phyloP scores from a whole-genome alignment of 345 rosid genomes.

The Toxicodendron radicans region DNA sequence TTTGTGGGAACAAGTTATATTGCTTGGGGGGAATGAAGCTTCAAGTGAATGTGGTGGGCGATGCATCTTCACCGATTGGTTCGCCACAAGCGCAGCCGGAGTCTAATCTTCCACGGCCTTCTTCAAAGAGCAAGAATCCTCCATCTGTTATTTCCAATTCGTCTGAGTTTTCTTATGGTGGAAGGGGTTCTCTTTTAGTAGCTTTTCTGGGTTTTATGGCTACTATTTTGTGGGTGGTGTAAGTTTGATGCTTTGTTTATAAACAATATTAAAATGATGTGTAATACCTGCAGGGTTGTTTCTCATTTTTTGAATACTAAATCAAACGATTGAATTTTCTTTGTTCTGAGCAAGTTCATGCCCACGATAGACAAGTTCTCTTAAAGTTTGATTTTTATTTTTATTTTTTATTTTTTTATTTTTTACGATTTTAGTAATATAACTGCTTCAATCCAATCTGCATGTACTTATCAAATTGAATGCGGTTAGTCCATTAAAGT shows the following conservation, averaged over 20 bases:
- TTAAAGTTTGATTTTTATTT: no score
- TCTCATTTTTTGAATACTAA: not conserved
- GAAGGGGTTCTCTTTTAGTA: conserved; percentile 25
- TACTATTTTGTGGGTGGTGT: not conserved
- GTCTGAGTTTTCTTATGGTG: conserved; percentile 8
- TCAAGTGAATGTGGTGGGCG: conserved; percentile 44
- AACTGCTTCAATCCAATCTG: not conserved
- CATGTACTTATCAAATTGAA: not conserved
- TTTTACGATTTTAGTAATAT: no score
- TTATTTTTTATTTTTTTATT: no score
- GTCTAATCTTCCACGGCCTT: conserved; percentile 32
- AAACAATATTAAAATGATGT: not conserved
- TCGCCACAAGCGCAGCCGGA: conserved; percentile 50
- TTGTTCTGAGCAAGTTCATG: no score
- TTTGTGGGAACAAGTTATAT: conserved; percentile 59
- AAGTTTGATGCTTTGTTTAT: conserved; percentile 5
- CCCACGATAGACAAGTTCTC: no score
- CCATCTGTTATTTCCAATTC: conserved; percentile 45
- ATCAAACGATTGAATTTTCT: not conserved
- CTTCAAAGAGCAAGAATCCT: conserved; percentile 55
- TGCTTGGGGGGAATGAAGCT: conserved; percentile 93
- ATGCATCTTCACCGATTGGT: conserved; percentile 43
- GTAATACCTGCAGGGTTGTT: not conserved
- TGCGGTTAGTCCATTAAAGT: no score
- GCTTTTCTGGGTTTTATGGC: conserved; percentile 20